Evolutionary conservation across 352 stramenopile species (phyloP).

Genomic region (Phytophthora fragariae): DNA sequence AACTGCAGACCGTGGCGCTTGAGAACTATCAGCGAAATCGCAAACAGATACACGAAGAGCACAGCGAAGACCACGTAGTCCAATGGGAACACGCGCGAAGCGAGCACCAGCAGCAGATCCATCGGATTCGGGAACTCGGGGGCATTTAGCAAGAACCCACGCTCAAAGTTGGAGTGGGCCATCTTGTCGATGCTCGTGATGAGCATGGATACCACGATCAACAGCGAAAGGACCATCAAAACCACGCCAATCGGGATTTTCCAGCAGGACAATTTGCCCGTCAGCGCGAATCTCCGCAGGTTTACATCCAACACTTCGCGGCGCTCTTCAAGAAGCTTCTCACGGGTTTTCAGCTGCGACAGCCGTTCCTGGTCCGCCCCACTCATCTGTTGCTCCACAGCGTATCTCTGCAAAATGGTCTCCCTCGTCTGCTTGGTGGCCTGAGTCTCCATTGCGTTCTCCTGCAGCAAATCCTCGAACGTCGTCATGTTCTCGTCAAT

Average conservation of each 20-base stretch:
- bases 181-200: slow-evolving; percentile 87
- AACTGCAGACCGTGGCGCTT: slow-evolving; percentile 81
- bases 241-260: slow-evolving; percentile 73
- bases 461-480: slow-evolving; percentile 75
- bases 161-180: slow-evolving; percentile 70
- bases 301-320: slow-evolving; percentile 75
- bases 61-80: slow-evolving; percentile 86
- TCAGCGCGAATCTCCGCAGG: slow-evolving; percentile 59
- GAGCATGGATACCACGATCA: slow-evolving; percentile 76
- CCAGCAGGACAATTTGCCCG: slow-evolving; percentile 60
- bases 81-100: slow-evolving; percentile 78
- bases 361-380: slow-evolving; percentile 75
- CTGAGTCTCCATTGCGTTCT: slow-evolving; percentile 81
- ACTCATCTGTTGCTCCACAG: slow-evolving; percentile 69
- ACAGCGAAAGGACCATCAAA: slow-evolving; percentile 68
- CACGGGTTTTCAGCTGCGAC: slow-evolving; percentile 73
- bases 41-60: slow-evolving; percentile 84
- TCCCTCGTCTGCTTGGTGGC: slow-evolving; percentile 72
- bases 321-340: slow-evolving; percentile 72
- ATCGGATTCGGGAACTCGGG: slow-evolving; percentile 77
- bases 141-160: slow-evolving; percentile 76
- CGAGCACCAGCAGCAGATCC: slow-evolving; percentile 76
- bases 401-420: slow-evolving; percentile 77
- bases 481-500: slow-evolving; percentile 72
- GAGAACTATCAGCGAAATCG: slow-evolving; percentile 78